Evolutionary conservation across 805 yeast species (phyloP).

Genomic region (Candida silvicultrix): DNA sequence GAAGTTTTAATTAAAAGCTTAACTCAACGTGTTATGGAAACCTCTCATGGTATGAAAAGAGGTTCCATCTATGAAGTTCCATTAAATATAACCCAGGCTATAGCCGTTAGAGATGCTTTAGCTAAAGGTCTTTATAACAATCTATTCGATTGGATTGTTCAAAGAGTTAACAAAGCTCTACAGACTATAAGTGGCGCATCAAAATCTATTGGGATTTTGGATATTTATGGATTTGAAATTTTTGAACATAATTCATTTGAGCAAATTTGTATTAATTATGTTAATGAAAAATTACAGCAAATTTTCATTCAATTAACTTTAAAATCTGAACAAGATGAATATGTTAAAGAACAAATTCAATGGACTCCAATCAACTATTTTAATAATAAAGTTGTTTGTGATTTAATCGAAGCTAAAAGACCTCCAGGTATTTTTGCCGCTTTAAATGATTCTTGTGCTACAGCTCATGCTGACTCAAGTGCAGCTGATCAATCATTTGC

Average conservation of each 20-base stretch:
- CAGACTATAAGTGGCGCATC: conserved; percentile 42
- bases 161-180: conserved; percentile 78
- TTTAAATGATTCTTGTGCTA: conserved; percentile 92
- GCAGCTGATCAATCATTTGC: conserved; percentile 98
- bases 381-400: conserved; percentile 95
- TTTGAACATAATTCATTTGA: conserved; percentile 94
- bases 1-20: conserved; percentile 59
- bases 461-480: conserved; percentile 94
- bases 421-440: conserved; percentile 98
- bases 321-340: conserved; percentile 97
- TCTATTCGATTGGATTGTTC: conserved; percentile 94
- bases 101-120: conserved; percentile 89
- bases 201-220: conserved; percentile 87
- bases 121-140: conserved; percentile 93
- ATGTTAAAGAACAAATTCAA: conserved; percentile 87
- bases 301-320: conserved; percentile 92
- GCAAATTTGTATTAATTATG: conserved; percentile 92
- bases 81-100: conserved; percentile 84
- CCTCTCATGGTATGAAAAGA: conserved; percentile 81
- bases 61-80: conserved; percentile 96
- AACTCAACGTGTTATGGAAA: conserved; percentile 80
- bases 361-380: conserved; percentile 98
- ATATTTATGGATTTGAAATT: conserved; percentile 94
- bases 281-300: conserved; percentile 93
- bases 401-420: conserved; percentile 84